A percentile compares a stretch with the other conserved stretches of the same genome.
Evolutionary conservation across 352 stramenopile genomes (phyloP).

Genomic region (Phytophthora foliorum): DNA sequence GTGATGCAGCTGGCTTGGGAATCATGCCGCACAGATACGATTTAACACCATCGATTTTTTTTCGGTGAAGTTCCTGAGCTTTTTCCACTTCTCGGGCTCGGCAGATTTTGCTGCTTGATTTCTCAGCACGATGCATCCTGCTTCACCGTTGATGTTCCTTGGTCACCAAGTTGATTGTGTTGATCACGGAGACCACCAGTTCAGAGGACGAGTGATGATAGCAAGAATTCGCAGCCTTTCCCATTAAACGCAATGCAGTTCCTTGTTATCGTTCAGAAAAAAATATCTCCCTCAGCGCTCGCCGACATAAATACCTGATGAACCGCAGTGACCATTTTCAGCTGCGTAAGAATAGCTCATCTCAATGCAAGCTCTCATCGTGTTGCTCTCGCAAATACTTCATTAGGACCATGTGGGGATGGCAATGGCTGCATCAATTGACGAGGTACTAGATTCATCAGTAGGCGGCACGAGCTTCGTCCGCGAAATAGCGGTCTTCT

Average conservation of each 20-base stretch:
- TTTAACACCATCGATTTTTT: slow-evolving; percentile 78
- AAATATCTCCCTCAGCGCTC: neutral
- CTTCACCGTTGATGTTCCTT: neutral
- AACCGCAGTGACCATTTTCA: slow-evolving; percentile 13
- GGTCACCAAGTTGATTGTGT: neutral
- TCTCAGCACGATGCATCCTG: slow-evolving; percentile 78
- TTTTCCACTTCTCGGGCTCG: slow-evolving; percentile 76
- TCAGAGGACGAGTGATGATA: neutral
- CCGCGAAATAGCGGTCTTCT: slow-evolving; percentile 81
- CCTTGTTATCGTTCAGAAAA: neutral
- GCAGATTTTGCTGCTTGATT: slow-evolving; percentile 83
- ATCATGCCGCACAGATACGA: slow-evolving; percentile 59
- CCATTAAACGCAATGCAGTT: slow-evolving; percentile 11
- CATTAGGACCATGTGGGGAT: no score
- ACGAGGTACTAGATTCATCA: neutral
- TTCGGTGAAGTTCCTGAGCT: slow-evolving; percentile 72
- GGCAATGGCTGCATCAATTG: neutral
- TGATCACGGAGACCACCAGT: neutral
- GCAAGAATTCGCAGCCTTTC: neutral
- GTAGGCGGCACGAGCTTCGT: slow-evolving; percentile 12
- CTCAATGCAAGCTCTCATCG: neutral
- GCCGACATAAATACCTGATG: slow-evolving; percentile 27
- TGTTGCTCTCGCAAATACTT: neutral
- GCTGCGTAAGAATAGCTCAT: slow-evolving; percentile 28
- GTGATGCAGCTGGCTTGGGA: slow-evolving; percentile 33